Evolutionary conservation across 139 green algal species (phyloP).

Genomic region (Chlamydomonas sp.): DNA sequence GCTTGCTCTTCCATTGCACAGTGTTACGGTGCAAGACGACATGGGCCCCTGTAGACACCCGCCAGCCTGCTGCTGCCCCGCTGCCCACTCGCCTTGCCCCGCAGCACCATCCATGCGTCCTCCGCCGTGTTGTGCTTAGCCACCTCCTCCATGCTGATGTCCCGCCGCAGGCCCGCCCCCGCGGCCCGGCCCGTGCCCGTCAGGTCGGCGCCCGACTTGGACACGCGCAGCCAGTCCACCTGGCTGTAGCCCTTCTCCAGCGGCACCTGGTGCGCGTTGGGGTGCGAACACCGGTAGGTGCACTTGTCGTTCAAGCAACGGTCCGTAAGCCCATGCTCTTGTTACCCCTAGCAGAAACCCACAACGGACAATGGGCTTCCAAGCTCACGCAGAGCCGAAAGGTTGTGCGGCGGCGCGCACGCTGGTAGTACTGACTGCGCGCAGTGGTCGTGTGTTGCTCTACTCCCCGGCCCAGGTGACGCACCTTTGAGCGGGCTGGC

Average conservation of each 20-base stretch:
- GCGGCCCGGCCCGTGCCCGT: neutral
- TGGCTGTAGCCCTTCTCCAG: constrained; percentile 91
- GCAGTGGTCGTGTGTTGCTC: neutral
- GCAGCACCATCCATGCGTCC: constrained; percentile 93
- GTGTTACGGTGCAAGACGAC: neutral
- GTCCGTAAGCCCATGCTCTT: neutral
- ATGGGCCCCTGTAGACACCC: neutral
- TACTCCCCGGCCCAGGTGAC: neutral
- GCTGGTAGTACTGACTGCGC: neutral
- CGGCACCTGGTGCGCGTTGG: constrained; percentile 58
- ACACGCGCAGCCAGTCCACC: constrained; percentile 85
- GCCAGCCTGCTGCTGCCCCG: neutral
- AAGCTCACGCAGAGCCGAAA: neutral
- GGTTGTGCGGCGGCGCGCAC: neutral
- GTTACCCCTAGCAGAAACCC: neutral
- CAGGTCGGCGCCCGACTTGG: constrained; percentile 15
- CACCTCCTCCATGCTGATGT: constrained; percentile 88
- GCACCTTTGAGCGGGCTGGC: constrained; percentile 39
- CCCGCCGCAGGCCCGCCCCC: constrained; percentile 28
- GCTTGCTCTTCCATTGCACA: too few relatives aligned
- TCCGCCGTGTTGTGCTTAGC: constrained; percentile 37
- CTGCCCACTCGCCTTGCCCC: constrained; percentile 66
- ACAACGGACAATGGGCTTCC: neutral
- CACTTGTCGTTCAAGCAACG: neutral
- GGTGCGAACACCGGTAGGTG: neutral